Conservation (phyloP, 331 rosid species). For the Acacia pycnantha region DNA sequence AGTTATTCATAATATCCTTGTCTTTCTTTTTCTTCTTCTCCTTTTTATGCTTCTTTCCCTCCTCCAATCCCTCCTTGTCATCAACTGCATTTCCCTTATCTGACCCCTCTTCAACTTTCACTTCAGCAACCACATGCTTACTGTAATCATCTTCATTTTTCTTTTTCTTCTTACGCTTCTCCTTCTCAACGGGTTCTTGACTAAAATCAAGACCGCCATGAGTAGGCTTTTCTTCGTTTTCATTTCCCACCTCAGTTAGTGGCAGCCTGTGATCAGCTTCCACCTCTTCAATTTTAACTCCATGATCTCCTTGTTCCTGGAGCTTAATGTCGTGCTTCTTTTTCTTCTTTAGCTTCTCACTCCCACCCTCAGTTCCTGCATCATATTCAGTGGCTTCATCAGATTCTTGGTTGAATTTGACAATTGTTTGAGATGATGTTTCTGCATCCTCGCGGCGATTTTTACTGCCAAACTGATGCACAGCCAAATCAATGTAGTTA, state of each 20-base stretch:
- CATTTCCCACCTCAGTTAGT: background rate
- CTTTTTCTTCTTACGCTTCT: constrained; percentile 29
- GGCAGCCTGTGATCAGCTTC: background rate
- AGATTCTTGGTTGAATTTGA: background rate
- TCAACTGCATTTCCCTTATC: constrained; percentile 8
- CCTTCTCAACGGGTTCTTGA: constrained; percentile 21
- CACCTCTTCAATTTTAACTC: constrained; percentile 8
- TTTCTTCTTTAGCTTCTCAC: constrained; percentile 34
- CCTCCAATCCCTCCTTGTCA: background rate
- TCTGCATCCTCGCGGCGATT: background rate
- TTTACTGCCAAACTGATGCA: constrained; percentile 2
- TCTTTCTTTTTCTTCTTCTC: constrained; percentile 21
- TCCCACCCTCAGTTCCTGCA: constrained; percentile 12
- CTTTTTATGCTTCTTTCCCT: constrained; percentile 25
- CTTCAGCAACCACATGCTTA: background rate
- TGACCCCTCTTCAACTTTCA: constrained; percentile 14
- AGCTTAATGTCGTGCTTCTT: background rate
- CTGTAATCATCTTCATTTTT: background rate
- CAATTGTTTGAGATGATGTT: background rate
- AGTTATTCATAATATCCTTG: background rate
- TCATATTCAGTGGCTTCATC: constrained; percentile 23
- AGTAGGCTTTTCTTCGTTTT: constrained; percentile 2
- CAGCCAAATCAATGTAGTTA: background rate
- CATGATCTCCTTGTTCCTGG: background rate
- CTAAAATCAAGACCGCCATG: background rate